These are phyloP conservation scores for Vanderwaltozyma tropicalis DNA, from an alignment of 805 yeast species.

Conservation along the genomic window DNA sequence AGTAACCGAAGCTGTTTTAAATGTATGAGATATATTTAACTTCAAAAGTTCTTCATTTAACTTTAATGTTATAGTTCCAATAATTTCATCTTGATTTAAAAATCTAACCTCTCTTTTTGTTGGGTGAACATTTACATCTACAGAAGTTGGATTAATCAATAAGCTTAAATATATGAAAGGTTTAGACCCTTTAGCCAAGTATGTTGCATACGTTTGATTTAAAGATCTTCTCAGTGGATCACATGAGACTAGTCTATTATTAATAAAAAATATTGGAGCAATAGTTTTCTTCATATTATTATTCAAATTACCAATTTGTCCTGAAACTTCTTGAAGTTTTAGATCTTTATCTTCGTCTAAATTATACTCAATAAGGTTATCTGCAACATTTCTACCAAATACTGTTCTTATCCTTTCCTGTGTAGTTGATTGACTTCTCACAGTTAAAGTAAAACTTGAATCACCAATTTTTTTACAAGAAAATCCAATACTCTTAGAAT, in stretches of 20 bases:
- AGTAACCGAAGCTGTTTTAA: slow-evolving; percentile 50
- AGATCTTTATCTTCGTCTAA: slow-evolving; percentile 26
- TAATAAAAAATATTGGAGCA: slow-evolving; percentile 73
- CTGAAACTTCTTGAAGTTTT: slow-evolving; percentile 47
- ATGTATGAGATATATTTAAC: slow-evolving; percentile 59
- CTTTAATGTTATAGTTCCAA: slow-evolving; percentile 42
- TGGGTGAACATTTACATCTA: slow-evolving; percentile 94
- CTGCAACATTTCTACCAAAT: slow-evolving; percentile 61
- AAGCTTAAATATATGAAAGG: slow-evolving; percentile 72
- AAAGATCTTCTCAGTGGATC: slow-evolving; percentile 71
- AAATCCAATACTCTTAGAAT: slow-evolving; percentile 58
- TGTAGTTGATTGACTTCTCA: slow-evolving; percentile 39
- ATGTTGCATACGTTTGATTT: slow-evolving; percentile 47
- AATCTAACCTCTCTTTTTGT: slow-evolving; percentile 89
- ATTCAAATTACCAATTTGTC: slow-evolving; percentile 62
- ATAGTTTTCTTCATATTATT: slow-evolving; percentile 53
- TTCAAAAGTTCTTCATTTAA: slow-evolving; percentile 43
- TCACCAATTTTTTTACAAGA: slow-evolving; percentile 76
- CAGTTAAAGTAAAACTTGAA: slow-evolving; percentile 50
- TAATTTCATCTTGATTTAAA: slow-evolving; percentile 75
- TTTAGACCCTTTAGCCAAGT: slow-evolving; percentile 65
- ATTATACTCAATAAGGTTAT: slow-evolving; percentile 45
- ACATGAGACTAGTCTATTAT: slow-evolving; percentile 70
- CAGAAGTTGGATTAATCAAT: slow-evolving; percentile 51
- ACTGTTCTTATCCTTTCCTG: slow-evolving; percentile 65